These are phyloP conservation scores for Ophiostoma populinum DNA, from an alignment of 2,329 filamentous ascomycete genomes.

Conservation along the genomic window DNA sequence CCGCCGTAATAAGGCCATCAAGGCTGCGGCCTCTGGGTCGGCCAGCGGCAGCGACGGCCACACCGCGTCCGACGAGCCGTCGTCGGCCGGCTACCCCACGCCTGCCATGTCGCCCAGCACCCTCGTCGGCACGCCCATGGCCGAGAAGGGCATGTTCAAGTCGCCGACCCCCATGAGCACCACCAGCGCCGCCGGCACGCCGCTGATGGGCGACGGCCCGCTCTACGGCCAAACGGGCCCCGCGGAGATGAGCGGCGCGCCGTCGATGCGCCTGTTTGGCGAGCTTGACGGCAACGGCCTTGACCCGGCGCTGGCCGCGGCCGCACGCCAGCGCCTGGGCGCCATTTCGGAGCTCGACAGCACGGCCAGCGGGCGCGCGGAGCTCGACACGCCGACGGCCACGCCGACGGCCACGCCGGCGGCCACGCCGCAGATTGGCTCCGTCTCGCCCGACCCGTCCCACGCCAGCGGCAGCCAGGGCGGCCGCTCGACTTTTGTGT, in stretches of 20 bases:
- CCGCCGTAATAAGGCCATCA: neutral
- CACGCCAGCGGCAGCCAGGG: neutral
- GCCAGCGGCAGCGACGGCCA: neutral
- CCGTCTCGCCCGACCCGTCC: conserved; percentile 3
- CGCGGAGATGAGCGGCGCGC: neutral
- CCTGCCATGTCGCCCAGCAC: conserved; percentile 3
- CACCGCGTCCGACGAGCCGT: neutral
- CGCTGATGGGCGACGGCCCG: neutral
- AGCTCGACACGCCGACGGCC: conserved; percentile 8
- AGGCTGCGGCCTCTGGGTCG: too few species aligned
- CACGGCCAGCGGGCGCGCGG: neutral
- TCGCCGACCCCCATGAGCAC: neutral
- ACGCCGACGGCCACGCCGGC: neutral
- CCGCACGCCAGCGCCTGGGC: neutral
- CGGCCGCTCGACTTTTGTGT: conserved; percentile 4
- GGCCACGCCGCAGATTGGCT: neutral
- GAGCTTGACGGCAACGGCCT: neutral
- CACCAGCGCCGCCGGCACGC: neutral
- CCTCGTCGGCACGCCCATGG: too few species aligned
- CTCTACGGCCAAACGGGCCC: neutral
- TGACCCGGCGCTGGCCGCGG: neutral
- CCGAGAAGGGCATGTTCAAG: neutral
- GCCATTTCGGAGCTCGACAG: conserved; percentile 8
- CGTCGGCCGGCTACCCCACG: too few species aligned
- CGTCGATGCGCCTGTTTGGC: neutral